Evolutionary conservation across 2,329 filamentous ascomycete species (phyloP), one percentile per base, ranked within the genome.

Genomic region (Mariannaea sp.): DNA sequence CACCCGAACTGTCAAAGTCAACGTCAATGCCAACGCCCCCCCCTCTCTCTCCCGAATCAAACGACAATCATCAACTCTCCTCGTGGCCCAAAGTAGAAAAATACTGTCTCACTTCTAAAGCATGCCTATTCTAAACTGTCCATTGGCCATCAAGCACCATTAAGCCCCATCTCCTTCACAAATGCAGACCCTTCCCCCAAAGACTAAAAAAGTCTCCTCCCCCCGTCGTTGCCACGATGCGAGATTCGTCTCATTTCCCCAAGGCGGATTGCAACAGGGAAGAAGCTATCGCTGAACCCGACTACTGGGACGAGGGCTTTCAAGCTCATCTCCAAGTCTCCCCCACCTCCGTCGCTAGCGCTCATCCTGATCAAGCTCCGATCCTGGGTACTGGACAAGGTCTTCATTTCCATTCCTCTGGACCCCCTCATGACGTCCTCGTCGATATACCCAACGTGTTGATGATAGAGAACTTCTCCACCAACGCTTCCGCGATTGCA

Each of bases 71-170:
- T 24, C 24, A 17, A 51, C 46, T 53, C 22, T 46, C 56, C 20
- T 58, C 45, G 38, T 44, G 41, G 41, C 41, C 42, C 51, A 47
- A 49, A 42, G 48, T 57, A 56, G 51, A 59, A 58, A 38, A 17
- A 61, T 55, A 58, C 50, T 67, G 63, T 65, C 55, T 65, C 54
- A 58, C 41, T 43, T 52, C 54, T 64, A 50, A 62, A 61, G 56
- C 62, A 65, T 58, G 22, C 22, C 22, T 32, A 6, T 38, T 36
- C 47, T 53, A 49, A 14, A 36, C 42, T 58, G 33, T 58, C 56
- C 53, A 49, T 58, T 58, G 49, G 45, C 58, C 55, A 56, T 45
- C 58, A 57, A 54, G 56, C 58, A 49, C 60, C 49, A n/a, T 54
- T 55, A 59, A 40, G 41, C 55, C 49, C 30, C 52, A 22, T 16